Conservation (phyloP, 352 stramenopile species). For the Pythium myriotylum region DNA sequence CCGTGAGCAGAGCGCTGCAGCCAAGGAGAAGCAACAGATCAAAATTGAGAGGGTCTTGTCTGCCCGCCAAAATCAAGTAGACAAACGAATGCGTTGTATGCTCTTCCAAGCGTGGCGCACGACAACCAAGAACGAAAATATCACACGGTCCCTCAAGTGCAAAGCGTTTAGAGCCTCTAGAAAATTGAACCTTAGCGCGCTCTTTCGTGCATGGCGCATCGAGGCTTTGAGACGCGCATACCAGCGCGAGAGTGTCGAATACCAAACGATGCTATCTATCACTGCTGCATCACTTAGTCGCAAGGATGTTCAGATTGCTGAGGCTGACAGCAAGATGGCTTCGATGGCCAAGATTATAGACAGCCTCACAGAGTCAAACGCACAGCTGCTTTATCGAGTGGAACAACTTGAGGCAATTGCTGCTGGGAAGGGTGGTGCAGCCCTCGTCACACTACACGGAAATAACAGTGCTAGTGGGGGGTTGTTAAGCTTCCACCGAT, state of each 20-base stretch:
- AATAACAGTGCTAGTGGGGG: background rate
- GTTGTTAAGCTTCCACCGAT: constrained; percentile 14
- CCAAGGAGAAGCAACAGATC: constrained; percentile 43
- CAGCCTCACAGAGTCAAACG: constrained; percentile 76
- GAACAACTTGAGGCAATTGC: constrained; percentile 64
- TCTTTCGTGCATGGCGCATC: constrained; percentile 76
- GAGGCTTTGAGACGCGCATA: constrained; percentile 70
- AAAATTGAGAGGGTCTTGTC: constrained; percentile 48
- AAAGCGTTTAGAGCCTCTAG: constrained; percentile 54
- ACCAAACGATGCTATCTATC: constrained; percentile 82
- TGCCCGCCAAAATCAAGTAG: constrained; percentile 17
- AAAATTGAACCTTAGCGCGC: constrained; percentile 53
- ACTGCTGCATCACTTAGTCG: constrained; percentile 71
- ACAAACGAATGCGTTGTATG: constrained; percentile 29
- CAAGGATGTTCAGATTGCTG: constrained; percentile 73
- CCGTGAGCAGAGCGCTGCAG: constrained; percentile 43
- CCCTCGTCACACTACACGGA: background rate
- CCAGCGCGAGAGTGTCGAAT: constrained; percentile 76
- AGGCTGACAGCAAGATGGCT: constrained; percentile 62
- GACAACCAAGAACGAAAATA: constrained; percentile 32
- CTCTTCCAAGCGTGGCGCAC: constrained; percentile 59
- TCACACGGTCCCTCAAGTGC: constrained; percentile 68
- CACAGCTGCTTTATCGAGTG: constrained; percentile 58
- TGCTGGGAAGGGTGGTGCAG: constrained; percentile 24
- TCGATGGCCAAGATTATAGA: constrained; percentile 82